Evolutionary conservation across 139 green algal genomes (phyloP), one percentile per base, ranked within the genome.

Genomic region (Axilococcus clingmanii): DNA sequence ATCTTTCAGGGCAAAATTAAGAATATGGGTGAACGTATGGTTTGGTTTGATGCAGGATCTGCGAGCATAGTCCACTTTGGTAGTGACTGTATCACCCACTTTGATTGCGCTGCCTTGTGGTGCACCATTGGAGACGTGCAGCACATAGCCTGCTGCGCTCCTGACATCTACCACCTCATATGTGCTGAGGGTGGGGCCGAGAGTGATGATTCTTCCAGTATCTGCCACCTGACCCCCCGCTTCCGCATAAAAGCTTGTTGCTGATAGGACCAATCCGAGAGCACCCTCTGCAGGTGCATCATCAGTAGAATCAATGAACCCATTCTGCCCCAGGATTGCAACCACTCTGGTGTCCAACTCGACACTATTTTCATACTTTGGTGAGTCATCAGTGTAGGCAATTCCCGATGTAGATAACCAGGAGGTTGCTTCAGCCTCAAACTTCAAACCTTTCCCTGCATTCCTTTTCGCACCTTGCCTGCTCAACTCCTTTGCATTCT

Each of bases 11-110:
- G 82, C 92, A 44, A 74, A 85, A 77, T 99, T 98, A 42, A 99
- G 79, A 9, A 97, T 74, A 75, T 99, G 93, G 6, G 93, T 99
- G 62, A 88, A 86, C 30, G 93, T 98, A 84, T 99, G 93, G 70
- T 99, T 99, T 31, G 90, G 85, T 51, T 75, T 61, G 40, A 99
- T 91, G 25, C 68, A 66, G 7, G 31, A 33, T n/a, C 93, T 75
- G 1, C 91, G 78, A 2, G 48, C 55, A 44, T 85, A 81, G 67
- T 98, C 93, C 6, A 97, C 81, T 12, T 48, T 56, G 11, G 61
- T 52, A 14, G 58, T 78, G 12, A 91, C 77, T 11, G 37, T 42
- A 44, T 89, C 77, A 24, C 85, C 89, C 4, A 95, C 84, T 6
- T 41, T 45, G 53, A 81, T 33, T 35, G 48, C 48, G 14, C 7